Base-by-base conservation (phyloP, 441 rosid species). In the Populus hybrid region DNA sequence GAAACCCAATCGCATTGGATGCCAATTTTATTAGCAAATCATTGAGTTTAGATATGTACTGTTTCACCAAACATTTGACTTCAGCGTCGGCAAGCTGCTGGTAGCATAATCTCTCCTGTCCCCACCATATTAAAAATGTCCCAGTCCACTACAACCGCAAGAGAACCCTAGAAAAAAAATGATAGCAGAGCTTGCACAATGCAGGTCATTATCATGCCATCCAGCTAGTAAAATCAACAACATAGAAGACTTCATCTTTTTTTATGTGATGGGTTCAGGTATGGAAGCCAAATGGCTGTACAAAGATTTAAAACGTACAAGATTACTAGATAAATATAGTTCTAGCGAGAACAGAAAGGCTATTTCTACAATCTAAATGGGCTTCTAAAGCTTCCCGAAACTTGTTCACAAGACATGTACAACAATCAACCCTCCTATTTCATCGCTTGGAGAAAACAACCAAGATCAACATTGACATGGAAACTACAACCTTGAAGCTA, bases 381-480 rank as follows among this genome's bases (percentile, higher is more conserved):
- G 84, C 80, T 77, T 78, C 76, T 73, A 64, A 36, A 36, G 38
- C 38, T 36, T 9, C 38, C 38, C 9, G 72, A 64, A 35, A 35
- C 75, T 66, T 26, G 14, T 64, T 69, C 26, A 36, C 38, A 42
- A 11, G 71, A 72, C 6, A 74, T 74, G 40, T 83, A 85, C 64
- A 63, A 10, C 46, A 74, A 40, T 69, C 24, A 16, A 26, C n/a
- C 64, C 6, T 59, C 9, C n/a, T 12, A 26, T 35, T 78, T 87
- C 74, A 92, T 74, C 94, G 88, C 91, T 87, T 91, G 2, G 97
- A 92, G 79, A 92, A 84, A 72, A 84, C 90, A 26, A 92, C 97
- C 85, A 94, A 79, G 76, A 94, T 71, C 86, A 96, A 79, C 99
- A 96, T 92, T 10, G 98, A 96, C 97, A 96, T 82, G 69, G 97